Evolutionary conservation across 371 early-diverging fungal genomes (phyloP), one percentile per base, ranked within the genome.

Genomic region (Lichtheimia hyalospora): DNA sequence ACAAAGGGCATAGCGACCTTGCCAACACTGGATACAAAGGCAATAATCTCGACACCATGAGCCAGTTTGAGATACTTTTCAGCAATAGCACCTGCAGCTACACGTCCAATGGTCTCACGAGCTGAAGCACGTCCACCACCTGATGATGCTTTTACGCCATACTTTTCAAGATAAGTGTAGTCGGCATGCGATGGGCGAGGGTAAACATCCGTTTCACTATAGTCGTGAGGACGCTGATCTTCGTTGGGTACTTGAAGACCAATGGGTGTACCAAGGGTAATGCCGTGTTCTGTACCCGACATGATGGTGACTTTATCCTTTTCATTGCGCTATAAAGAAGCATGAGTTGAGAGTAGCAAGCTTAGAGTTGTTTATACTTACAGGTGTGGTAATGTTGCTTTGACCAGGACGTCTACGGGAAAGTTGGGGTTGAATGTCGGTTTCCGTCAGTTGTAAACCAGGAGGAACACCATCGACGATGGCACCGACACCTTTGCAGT

Each of bases 151-250:
- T 98, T 98, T 58, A 98, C 74, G 46, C 95, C 93, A 66, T 98
- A 98, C 74, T 98, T 98, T 68, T 93, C 81, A 60, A 98, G 69
- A 63, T 98, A 98, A 7, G 98, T 98, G 80, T 86, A 96, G 76
- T 98, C 98, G 16, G 98, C 98, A 57, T 98, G 98, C 20, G 91
- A 90, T 14, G 98, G 98, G 18, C 98, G 89, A 49, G 97, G 98
- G 63, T 85, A 93, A 15, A 91, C 74, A 63, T 93, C 93, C 10
- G 90, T 97, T 62, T 96, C 97, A 54, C 91, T 88, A 73, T 98
- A 98, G 73, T 98, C 98, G 63, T 90, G 89, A 21, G 98, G 97
- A 16, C 96, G 83, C 67, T 98, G 97, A 82, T 98, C 97, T 69
- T 90, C 82, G 81, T 98, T 98, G 49, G 88, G 89, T 15, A 98